A percentile compares a stretch with the other conserved stretches of the same genome.
phyloP scores from a whole-genome alignment of 2,329 filamentous ascomycete species.

The Hymenoscyphus scutula region DNA sequence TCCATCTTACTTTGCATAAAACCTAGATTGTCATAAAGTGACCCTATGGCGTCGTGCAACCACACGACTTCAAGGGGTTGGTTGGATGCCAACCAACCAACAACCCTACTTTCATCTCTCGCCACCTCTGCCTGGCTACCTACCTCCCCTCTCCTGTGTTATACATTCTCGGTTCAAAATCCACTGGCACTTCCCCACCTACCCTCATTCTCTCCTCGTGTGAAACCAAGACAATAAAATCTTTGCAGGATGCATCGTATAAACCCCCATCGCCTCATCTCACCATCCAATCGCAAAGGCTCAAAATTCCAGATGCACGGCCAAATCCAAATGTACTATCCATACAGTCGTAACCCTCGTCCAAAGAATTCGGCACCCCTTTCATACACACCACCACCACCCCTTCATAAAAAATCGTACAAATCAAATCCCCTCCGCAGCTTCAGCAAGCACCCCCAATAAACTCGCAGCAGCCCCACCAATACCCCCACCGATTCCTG shows the following conservation, averaged over 20 bases:
- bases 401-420: constrained; percentile 11
- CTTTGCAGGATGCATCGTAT: background rate
- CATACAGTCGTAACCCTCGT: background rate
- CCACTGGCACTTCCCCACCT: background rate
- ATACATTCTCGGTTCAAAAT: background rate
- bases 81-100: too few relatives aligned
- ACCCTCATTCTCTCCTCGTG: background rate
- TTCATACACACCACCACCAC: background rate
- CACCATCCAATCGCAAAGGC: background rate
- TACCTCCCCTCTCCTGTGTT: background rate
- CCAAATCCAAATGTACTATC: background rate
- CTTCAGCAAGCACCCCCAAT: constrained; percentile 56
- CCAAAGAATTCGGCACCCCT: background rate
- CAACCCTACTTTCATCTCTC: too few relatives aligned
- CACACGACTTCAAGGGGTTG: background rate
- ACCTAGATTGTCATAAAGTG: background rate
- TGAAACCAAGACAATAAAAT: background rate
- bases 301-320: background rate
- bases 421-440: constrained; percentile 41
- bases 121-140: too few relatives aligned
- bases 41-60: background rate
- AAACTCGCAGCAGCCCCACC: constrained; percentile 60
- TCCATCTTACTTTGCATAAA: background rate
- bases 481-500: constrained; percentile 52
- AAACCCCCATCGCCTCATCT: background rate